Conservation (phyloP, 805 yeast genomes). For the Tetrapisispora nanseiensis region DNA sequence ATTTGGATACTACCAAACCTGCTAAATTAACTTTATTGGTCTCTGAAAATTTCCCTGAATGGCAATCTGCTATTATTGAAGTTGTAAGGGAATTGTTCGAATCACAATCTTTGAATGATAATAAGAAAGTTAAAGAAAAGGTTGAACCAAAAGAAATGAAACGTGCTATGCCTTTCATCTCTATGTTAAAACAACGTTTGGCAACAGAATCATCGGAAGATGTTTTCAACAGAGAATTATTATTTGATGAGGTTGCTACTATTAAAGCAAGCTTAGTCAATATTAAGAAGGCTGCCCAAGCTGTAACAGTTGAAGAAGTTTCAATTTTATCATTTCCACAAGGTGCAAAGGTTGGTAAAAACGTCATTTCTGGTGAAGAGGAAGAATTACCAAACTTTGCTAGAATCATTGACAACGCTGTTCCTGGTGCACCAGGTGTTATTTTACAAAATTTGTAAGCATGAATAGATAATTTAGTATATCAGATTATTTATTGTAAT, state of each 20-base stretch:
- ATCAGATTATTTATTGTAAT: background rate
- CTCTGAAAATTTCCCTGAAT: conserved; percentile 80
- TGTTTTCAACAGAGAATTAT: conserved; percentile 83
- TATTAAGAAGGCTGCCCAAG: conserved; percentile 56
- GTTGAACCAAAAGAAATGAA: conserved; percentile 81
- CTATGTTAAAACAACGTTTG: conserved; percentile 74
- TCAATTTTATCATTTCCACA: conserved; percentile 53
- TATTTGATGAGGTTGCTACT: conserved; percentile 66
- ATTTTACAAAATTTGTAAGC: conserved; percentile 51
- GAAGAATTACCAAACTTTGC: conserved; percentile 52
- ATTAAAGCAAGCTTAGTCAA: conserved; percentile 47
- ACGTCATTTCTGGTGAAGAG: conserved; percentile 58
- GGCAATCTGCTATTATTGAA: conserved; percentile 78
- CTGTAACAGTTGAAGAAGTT: conserved; percentile 44
- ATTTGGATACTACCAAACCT: conserved; percentile 66
- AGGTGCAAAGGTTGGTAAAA: conserved; percentile 54
- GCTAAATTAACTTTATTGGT: conserved; percentile 63
- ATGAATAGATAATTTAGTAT: background rate
- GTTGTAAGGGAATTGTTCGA: conserved; percentile 71
- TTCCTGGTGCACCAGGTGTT: conserved; percentile 92
- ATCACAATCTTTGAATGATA: conserved; percentile 52
- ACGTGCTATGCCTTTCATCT: conserved; percentile 96
- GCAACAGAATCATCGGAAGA: conserved; percentile 54
- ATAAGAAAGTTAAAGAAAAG: conserved; percentile 49
- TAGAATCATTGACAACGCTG: conserved; percentile 70